phyloP scores from a whole-genome alignment of 2,329 filamentous ascomycete species.

The Pseudogymnoascus sp. region DNA sequence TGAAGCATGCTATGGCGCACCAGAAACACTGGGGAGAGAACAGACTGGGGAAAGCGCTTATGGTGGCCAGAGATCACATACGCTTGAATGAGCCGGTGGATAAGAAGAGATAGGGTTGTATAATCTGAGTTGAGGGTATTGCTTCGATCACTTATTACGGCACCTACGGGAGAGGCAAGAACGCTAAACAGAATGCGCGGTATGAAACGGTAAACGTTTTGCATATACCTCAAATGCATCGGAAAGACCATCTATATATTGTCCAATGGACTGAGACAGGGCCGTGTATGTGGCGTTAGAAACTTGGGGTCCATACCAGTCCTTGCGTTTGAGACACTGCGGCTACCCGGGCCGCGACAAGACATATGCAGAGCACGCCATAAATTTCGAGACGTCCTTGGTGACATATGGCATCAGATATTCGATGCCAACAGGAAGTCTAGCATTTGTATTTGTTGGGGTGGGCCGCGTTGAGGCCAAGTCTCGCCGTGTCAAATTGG shows the following conservation, averaged over 20 bases:
- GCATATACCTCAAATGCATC: background rate
- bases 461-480: too few relatives aligned
- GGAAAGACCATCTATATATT: background rate
- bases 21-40: slow-evolving; percentile 30
- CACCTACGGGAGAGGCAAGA: background rate
- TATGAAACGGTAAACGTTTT: background rate
- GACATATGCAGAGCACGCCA: background rate
- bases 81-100: slow-evolving; percentile 3
- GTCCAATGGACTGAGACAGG: background rate
- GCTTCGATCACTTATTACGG: background rate
- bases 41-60: slow-evolving; percentile 29
- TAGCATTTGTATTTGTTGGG: background rate
- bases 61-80: slow-evolving; percentile 23
- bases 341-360: background rate
- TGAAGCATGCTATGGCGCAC: slow-evolving; percentile 27
- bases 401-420: background rate
- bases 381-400: background rate
- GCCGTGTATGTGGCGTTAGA: background rate
- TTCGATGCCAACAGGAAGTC: background rate
- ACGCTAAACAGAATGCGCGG: background rate
- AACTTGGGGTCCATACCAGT: background rate
- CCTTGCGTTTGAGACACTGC: background rate
- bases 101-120: background rate
- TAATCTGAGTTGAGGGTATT: background rate
- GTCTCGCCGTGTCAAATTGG: background rate